These are phyloP conservation scores for Kwoniella mangroviensis DNA, from an alignment of 768 basidiomycete genomes.

Conservation along the genomic window DNA sequence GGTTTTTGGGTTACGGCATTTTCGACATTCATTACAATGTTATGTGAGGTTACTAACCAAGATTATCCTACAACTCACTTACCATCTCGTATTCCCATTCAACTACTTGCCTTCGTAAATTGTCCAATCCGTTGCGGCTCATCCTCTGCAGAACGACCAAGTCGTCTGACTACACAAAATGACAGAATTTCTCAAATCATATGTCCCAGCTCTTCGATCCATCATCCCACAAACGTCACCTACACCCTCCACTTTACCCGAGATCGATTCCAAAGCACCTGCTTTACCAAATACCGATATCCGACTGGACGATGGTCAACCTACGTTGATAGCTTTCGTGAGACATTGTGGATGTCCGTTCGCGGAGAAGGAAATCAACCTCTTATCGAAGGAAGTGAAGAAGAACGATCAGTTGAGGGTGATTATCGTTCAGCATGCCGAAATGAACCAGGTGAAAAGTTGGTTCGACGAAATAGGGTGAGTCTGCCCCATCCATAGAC, in stretches of 20 bases:
- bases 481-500: not conserved
- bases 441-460: slow-evolving; percentile 1
- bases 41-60: too few relatives aligned
- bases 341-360: slow-evolving; percentile 22
- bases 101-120: too few relatives aligned
- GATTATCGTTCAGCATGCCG: slow-evolving; percentile 19
- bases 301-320: not conserved
- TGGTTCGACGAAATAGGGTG: slow-evolving; percentile 22
- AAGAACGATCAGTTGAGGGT: slow-evolving; percentile 7
- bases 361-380: slow-evolving; percentile 16
- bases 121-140: too few relatives aligned
- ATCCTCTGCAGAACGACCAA: too few relatives aligned
- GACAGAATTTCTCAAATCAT: slow-evolving; percentile 13
- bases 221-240: slow-evolving; percentile 19
- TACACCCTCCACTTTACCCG: not conserved
- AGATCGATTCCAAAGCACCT: slow-evolving; percentile 3
- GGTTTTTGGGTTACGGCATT: too few relatives aligned
- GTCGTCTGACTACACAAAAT: not conserved
- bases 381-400: slow-evolving; percentile 8
- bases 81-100: too few relatives aligned
- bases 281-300: not conserved
- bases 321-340: slow-evolving; percentile 14
- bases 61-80: too few relatives aligned
- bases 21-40: too few relatives aligned
- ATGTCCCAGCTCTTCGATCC: slow-evolving; percentile 11